A percentile compares a stretch with the other conserved stretches of the same genome.
These are phyloP conservation scores for Cladosporium sp. DNA, from an alignment of 2,329 filamentous ascomycete genomes.

Conservation along the genomic window DNA sequence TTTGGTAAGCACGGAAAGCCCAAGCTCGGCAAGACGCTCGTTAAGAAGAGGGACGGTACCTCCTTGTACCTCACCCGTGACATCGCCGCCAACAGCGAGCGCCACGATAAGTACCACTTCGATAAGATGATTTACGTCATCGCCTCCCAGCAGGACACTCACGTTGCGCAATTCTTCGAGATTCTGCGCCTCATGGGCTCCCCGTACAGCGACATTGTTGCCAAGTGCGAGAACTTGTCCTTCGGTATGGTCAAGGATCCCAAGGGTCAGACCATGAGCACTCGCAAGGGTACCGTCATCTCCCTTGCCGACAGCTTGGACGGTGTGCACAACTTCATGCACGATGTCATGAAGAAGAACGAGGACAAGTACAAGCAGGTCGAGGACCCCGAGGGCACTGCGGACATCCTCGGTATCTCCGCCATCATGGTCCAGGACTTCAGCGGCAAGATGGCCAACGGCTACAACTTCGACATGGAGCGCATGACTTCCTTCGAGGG, in stretches of 20 bases:
- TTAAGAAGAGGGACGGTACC: constrained; percentile 63
- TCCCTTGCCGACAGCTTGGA: constrained; percentile 47
- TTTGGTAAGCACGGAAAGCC: constrained; percentile 63
- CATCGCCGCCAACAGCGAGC: constrained; percentile 61
- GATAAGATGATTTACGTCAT: constrained; percentile 67
- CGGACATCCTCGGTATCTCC: constrained; percentile 86
- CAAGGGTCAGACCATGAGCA: constrained; percentile 54
- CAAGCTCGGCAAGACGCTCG: constrained; percentile 62
- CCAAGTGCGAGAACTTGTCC: constrained; percentile 58
- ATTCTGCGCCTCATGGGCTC: constrained; percentile 58
- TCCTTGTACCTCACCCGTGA: constrained; percentile 66
- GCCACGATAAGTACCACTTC: constrained; percentile 57
- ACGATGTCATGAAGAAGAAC: constrained; percentile 93
- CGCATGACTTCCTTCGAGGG: constrained; percentile 80
- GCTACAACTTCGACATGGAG: constrained; percentile 72
- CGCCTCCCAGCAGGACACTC: constrained; percentile 60
- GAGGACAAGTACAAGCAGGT: constrained; percentile 86
- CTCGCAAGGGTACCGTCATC: constrained; percentile 52
- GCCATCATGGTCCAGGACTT: constrained; percentile 98
- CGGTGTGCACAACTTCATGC: constrained; percentile 84
- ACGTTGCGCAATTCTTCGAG: constrained; percentile 62
- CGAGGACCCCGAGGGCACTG: constrained; percentile 71
- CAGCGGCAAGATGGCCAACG: constrained; percentile 80
- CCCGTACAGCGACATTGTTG: constrained; percentile 51
- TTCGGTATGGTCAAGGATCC: constrained; percentile 56